Evolutionary conservation across 2,329 filamentous ascomycete genomes (phyloP), one percentile per base, ranked within the genome.

Genomic region (Nectriaceae sp.): DNA sequence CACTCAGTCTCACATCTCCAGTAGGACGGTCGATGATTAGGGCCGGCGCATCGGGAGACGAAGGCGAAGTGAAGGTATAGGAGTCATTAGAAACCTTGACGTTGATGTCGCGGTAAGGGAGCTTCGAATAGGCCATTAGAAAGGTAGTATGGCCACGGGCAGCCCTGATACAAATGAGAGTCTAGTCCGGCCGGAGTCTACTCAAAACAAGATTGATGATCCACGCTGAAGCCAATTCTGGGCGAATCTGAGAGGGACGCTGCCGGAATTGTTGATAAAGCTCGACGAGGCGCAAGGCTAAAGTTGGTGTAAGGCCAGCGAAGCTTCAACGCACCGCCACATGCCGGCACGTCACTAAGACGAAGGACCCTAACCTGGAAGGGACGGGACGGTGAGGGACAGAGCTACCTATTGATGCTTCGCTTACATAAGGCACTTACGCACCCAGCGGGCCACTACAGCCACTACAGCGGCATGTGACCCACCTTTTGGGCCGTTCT

Each of bases 11-110:
- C 44, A 97, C 75, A 71, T 97, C 92, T 52, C 94, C 94, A 13
- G 91, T 94, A 10, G 94, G 94, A 45, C 94, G 84, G 65, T 97
- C 94, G 57, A 99, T 82, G 13, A 96, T 84, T 43, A 99, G 79
- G 10, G 90, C 90, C 13, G 90, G 90, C 21, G 92, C 88, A 71
- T 92, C 85, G 53, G 92, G 91, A 3, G 91, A 93, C 1, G 94
- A 97, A 21, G 94, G 94, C 21, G 94, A 99, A 33, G 90, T 92
- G 72, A 99, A 99, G 62, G 91, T 90, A 78, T 99, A 99, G 67
- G 94, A 88, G 63, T 93, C 90, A 62, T 89, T 80, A 44, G 93
- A 91, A 57, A 91, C 89, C 72, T 96, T 91, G 70, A 99, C 85
- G 71, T 97, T 99, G 77, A 97, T 95, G 77, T 99, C 94, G 67